Percentiles rank a stretch among this genome's conserved stretches.
Conservation (phyloP, 768 basidiomycete species). For the Porphyrellus cyaneotinctus region DNA sequence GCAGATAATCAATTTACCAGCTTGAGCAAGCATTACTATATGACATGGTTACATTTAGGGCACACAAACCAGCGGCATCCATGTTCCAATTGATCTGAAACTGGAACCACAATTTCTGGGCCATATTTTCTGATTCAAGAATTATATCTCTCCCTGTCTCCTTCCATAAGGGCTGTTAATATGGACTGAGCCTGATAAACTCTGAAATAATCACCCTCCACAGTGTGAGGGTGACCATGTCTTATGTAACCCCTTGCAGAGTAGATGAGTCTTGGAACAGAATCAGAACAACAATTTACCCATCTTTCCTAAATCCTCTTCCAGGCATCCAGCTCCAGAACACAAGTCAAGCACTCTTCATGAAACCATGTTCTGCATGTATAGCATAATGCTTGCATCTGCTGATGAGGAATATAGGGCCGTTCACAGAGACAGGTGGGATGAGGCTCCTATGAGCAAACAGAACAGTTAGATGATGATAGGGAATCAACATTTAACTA, state of each 20-base stretch:
- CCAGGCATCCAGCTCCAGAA: neutral
- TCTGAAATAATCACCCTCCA: neutral
- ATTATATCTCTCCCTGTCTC: neutral
- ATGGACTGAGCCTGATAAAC: conserved; percentile 9
- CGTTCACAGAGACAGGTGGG: neutral
- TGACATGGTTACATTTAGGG: too few species aligned
- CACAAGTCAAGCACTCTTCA: neutral
- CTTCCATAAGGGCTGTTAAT: neutral
- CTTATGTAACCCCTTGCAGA: neutral
- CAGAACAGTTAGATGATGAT: too few species aligned
- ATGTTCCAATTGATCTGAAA: too few species aligned
- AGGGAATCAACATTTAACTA: too few species aligned
- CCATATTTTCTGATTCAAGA: neutral
- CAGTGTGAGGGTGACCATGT: neutral
- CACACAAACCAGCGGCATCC: too few species aligned
- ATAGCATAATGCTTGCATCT: neutral
- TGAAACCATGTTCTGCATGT: neutral
- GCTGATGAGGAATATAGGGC: neutral
- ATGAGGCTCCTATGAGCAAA: neutral
- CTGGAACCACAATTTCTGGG: too few species aligned
- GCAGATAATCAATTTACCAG: too few species aligned
- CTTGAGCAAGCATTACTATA: too few species aligned
- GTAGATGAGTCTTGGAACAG: neutral
- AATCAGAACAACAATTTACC: rapidly evolving
- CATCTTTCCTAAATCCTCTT: neutral